phyloP scores from a whole-genome alignment of 1,139 yeast species.

The Yamadazyma mexicana region DNA sequence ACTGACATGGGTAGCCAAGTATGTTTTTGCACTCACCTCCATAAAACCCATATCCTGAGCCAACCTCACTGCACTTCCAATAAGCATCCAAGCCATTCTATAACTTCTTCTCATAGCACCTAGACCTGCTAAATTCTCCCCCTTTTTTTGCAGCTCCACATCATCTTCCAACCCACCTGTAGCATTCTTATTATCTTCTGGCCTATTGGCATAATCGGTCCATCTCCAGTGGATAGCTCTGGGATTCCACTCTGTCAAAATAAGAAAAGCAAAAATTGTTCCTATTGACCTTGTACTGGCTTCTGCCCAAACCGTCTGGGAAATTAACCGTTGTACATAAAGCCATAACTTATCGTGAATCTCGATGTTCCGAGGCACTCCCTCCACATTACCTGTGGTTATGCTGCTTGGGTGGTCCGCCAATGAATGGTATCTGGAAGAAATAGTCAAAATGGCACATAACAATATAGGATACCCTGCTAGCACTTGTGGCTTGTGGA shows the following conservation, averaged over 20 bases:
- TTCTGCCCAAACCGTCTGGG: slow-evolving; percentile 93
- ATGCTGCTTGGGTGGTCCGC: slow-evolving; percentile 32
- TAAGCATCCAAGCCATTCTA: slow-evolving; percentile 91
- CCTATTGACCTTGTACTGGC: slow-evolving; percentile 87
- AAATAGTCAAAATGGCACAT: slow-evolving; percentile 76
- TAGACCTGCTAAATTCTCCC: slow-evolving; percentile 64
- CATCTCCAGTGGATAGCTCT: slow-evolving; percentile 89
- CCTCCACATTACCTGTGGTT: slow-evolving; percentile 23
- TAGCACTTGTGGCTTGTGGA: slow-evolving; percentile 65
- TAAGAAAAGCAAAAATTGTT: slow-evolving; percentile 76
- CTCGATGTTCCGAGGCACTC: slow-evolving; percentile 51
- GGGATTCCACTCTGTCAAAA: slow-evolving; percentile 96
- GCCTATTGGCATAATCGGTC: slow-evolving; percentile 79
- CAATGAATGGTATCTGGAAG: slow-evolving; percentile 71
- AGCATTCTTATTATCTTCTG: slow-evolving; percentile 33
- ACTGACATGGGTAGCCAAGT: slow-evolving; percentile 79
- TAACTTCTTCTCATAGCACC: slow-evolving; percentile 87
- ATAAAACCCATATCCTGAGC: slow-evolving; percentile 87
- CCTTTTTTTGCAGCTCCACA: slow-evolving; percentile 9
- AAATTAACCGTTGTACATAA: slow-evolving; percentile 75
- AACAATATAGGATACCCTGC: slow-evolving; percentile 79
- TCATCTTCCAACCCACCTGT: slow-evolving; percentile 16
- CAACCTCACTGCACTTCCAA: slow-evolving; percentile 81
- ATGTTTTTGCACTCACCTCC: slow-evolving; percentile 71
- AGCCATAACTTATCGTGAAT: slow-evolving; percentile 82